These are phyloP conservation scores for Penstemon eatonii DNA, from an alignment of 257 asterid genomes.

Conservation along the genomic window DNA sequence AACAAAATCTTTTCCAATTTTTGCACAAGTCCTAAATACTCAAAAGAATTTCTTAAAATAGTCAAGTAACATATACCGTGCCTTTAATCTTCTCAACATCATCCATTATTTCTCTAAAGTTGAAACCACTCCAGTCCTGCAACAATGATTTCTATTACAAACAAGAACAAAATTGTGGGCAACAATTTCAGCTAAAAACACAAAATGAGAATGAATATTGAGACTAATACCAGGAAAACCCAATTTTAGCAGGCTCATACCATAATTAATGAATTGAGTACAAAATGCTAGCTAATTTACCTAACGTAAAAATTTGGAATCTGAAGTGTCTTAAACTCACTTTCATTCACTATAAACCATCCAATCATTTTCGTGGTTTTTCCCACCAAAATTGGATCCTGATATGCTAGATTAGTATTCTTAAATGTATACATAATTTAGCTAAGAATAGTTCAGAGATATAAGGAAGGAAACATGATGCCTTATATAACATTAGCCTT, in stretches of 20 bases:
- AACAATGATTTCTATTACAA: constrained; percentile 32
- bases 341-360: neutral
- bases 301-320: neutral
- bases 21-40: constrained; percentile 6
- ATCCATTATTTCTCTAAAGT: constrained; percentile 87
- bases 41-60: constrained; percentile 22
- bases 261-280: neutral
- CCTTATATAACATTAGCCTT: no score
- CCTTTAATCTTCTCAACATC: constrained; percentile 99
- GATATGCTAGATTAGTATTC: neutral
- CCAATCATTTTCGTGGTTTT: neutral
- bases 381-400: neutral
- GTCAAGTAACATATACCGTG: constrained; percentile 66
- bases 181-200: constrained; percentile 18
- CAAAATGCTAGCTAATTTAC: neutral
- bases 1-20: neutral
- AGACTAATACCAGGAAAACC: neutral
- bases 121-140: constrained; percentile 98
- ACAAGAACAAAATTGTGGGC: constrained; percentile 12
- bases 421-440: no score
- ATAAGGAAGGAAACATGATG: no score
- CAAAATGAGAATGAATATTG: constrained; percentile 15
- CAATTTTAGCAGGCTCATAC: constrained; percentile 16
- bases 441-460: no score
- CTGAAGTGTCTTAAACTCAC: constrained; percentile 1